Conservation (phyloP, 2,329 filamentous ascomycete genomes). For the Phialemonium atrogriseum region DNA sequence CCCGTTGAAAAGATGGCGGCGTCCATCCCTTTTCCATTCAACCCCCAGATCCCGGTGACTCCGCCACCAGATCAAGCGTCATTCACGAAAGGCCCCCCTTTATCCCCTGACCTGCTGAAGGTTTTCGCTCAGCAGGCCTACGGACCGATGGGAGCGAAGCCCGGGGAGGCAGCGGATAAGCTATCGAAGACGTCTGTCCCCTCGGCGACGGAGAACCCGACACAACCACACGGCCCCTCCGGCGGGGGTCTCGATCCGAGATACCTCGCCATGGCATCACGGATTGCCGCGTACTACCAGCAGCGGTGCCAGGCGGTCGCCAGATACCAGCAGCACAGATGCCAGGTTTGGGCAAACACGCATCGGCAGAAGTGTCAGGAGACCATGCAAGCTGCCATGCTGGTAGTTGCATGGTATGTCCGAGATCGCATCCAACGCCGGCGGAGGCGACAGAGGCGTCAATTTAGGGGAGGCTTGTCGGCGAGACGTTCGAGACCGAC, state of each 20-base stretch:
- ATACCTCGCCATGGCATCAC: conserved; percentile 36
- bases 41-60: conserved; percentile 26
- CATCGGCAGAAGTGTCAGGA: conserved; percentile 39
- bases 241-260: conserved; percentile 25
- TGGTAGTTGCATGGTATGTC: conserved; percentile 41
- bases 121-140: no score
- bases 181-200: not conserved
- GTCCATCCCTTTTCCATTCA: conserved; percentile 19
- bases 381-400: conserved; percentile 39
- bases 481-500: conserved; percentile 14
- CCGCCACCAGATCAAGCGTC: conserved; percentile 29
- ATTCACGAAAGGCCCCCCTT: conserved; percentile 18
- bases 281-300: conserved; percentile 40
- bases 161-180: not conserved
- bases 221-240: conserved; percentile 4
- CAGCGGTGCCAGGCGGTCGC: conserved; percentile 38
- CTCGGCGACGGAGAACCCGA: not conserved
- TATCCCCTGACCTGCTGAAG: conserved; percentile 11
- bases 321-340: conserved; percentile 38
- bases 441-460: conserved; percentile 29
- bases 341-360: conserved; percentile 37
- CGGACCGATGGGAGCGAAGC: no score
- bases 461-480: conserved; percentile 30
- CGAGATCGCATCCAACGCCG: conserved; percentile 36
- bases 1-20: conserved; percentile 13